Evolutionary conservation across 176 grass and related monocot genomes (phyloP).

Genomic region (Oryza longistaminata): DNA sequence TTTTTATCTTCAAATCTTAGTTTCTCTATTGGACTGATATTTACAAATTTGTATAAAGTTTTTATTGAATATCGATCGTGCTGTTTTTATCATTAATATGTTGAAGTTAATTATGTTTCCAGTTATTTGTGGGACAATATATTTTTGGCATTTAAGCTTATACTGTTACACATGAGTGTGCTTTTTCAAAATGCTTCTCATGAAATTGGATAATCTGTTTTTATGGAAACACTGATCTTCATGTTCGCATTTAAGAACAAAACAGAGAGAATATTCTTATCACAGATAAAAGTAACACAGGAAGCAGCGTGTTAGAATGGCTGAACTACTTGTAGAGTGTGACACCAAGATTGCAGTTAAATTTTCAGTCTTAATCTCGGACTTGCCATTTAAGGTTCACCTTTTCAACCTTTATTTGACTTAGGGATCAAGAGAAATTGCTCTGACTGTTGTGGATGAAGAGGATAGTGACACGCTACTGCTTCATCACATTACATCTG

Average conservation of each 20-base stretch:
- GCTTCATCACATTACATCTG: conserved; percentile 65
- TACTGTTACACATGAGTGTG: background rate
- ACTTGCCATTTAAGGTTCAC: background rate
- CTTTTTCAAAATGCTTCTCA: conserved; percentile 15
- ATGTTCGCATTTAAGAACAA: background rate
- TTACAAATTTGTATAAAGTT: background rate
- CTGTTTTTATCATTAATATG: conserved; percentile 10
- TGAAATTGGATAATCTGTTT: background rate
- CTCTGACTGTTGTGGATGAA: conserved; percentile 74
- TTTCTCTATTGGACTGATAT: background rate
- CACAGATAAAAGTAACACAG: background rate
- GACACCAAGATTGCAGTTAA: background rate
- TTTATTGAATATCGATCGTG: conserved; percentile 1
- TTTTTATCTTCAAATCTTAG: background rate
- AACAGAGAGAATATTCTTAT: background rate
- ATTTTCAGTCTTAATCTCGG: background rate
- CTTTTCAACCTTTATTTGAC: conserved; percentile 30
- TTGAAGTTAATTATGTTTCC: conserved; percentile 4
- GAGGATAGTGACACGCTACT: conserved; percentile 63
- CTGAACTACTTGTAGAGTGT: background rate
- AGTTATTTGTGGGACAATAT: background rate
- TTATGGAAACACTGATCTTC: background rate
- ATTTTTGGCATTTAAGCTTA: conserved; percentile 15
- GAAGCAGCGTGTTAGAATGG: conserved; percentile 1
- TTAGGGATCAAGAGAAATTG: conserved; percentile 68